Evolutionary conservation across 345 rosid species (phyloP).

Genomic region (Heritiera littoralis): DNA sequence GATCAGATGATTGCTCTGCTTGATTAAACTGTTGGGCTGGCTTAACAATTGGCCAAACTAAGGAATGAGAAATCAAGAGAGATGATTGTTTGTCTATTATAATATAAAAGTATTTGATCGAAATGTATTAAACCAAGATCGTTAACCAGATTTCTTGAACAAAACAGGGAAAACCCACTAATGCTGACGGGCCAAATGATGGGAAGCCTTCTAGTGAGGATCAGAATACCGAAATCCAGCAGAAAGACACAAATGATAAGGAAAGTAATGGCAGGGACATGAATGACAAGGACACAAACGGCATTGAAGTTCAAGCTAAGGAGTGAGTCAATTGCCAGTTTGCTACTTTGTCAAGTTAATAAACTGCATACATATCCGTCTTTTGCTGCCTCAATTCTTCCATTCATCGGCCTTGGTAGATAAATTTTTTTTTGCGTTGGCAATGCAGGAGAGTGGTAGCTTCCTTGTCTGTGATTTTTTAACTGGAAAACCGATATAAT

Average conservation of each 20-base stretch:
- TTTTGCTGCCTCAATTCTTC: slow-evolving; percentile 11
- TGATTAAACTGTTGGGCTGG: slow-evolving; percentile 7
- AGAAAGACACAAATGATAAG: slow-evolving; percentile 33
- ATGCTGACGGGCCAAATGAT: slow-evolving; percentile 37
- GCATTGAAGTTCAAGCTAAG: slow-evolving; percentile 26
- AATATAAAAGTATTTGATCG: background rate
- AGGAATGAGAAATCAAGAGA: background rate
- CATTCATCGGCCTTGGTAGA: slow-evolving; percentile 22
- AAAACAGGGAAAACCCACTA: slow-evolving; percentile 51
- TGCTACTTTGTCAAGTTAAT: slow-evolving; percentile 7
- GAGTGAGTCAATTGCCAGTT: slow-evolving; percentile 29
- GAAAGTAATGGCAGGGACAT: slow-evolving; percentile 30
- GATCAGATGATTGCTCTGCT: background rate
- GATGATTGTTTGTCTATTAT: background rate
- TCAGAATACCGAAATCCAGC: slow-evolving; percentile 36
- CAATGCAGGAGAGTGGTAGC: slow-evolving; percentile 20
- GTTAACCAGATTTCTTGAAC: slow-evolving; percentile 17
- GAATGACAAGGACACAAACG: slow-evolving; percentile 33
- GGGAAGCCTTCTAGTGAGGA: slow-evolving; percentile 51
- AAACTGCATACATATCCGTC: background rate
- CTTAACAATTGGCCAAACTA: background rate
- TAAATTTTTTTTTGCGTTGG: slow-evolving; percentile 21
- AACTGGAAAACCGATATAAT: slow-evolving; percentile 21
- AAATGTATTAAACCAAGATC: background rate
- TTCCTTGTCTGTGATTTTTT: slow-evolving; percentile 22